phyloP scores from a whole-genome alignment of 2,329 filamentous ascomycete genomes.

The Macrophomina phaseolina region DNA sequence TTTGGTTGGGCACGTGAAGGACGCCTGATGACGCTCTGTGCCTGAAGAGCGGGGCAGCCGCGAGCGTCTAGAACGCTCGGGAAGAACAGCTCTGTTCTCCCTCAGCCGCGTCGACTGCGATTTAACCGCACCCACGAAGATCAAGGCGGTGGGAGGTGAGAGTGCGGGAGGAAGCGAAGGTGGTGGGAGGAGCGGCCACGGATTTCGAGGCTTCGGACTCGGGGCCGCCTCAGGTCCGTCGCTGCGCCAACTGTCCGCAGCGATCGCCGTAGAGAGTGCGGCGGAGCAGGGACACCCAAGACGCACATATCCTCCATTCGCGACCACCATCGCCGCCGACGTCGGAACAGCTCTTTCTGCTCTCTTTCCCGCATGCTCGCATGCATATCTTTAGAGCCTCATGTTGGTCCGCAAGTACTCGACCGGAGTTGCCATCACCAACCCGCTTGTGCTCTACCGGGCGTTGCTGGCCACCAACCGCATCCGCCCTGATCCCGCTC shows the following conservation, averaged over 20 bases:
- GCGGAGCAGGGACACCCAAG: not conserved
- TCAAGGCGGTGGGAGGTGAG: not conserved
- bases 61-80: not conserved
- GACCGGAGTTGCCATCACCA: conserved; percentile 58
- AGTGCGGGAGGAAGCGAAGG: not conserved
- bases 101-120: not conserved
- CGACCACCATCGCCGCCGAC: conserved; percentile 20
- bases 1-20: conserved; percentile 19
- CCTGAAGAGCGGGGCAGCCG: not conserved
- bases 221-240: conserved; percentile 1
- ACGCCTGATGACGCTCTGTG: conserved; percentile 10
- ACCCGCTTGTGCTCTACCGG: conserved; percentile 78
- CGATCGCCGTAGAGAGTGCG: conserved; percentile 5
- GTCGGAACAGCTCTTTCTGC: conserved; percentile 12
- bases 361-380: conserved; percentile 3
- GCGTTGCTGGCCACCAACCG: conserved; percentile 70
- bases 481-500: conserved; percentile 72
- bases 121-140: not conserved
- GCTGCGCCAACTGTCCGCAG: not conserved
- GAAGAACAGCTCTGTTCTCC: not conserved
- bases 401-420: conserved; percentile 28
- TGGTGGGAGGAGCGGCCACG: not conserved
- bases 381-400: not conserved
- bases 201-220: not conserved
- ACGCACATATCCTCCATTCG: conserved; percentile 14